These are phyloP conservation scores for Pseudogymnoascus sp. DNA, from an alignment of 2,329 filamentous ascomycete genomes.

Conservation along the genomic window DNA sequence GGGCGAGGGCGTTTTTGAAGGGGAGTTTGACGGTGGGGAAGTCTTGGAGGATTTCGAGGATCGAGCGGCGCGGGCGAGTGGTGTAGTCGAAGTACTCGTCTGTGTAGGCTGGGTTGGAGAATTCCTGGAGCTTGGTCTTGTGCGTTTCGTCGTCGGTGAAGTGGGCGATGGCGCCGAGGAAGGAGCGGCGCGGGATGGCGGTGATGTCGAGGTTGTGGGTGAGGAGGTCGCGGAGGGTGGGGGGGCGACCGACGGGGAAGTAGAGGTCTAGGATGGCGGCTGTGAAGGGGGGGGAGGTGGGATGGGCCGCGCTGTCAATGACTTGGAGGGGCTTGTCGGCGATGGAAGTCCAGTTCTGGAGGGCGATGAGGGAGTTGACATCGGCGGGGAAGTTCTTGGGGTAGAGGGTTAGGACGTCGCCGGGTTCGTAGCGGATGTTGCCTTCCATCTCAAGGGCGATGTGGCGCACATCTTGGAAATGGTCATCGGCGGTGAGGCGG, in stretches of 20 bases:
- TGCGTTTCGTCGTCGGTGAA: constrained; percentile 68
- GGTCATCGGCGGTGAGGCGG: constrained; percentile 63
- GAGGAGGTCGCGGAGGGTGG: constrained; percentile 63
- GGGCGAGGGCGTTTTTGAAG: constrained; percentile 58
- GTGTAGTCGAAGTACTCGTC: constrained; percentile 97
- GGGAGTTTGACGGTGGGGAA: constrained; percentile 80
- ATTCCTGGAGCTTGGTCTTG: constrained; percentile 73
- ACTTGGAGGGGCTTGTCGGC: constrained; percentile 64
- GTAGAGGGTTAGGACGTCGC: constrained; percentile 72
- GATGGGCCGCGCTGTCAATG: constrained; percentile 23
- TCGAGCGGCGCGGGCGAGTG: constrained; percentile 78
- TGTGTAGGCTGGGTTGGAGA: constrained; percentile 67
- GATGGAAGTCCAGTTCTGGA: constrained; percentile 69
- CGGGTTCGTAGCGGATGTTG: constrained; percentile 48
- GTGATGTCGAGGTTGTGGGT: constrained; percentile 82
- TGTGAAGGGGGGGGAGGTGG: constrained; percentile 27
- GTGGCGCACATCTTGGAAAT: constrained; percentile 92
- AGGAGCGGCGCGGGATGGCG: constrained; percentile 77
- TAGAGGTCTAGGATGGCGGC: constrained; percentile 28
- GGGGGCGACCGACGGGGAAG: constrained; percentile 30
- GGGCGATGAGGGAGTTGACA: constrained; percentile 66
- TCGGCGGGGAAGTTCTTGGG: constrained; percentile 82
- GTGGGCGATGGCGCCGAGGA: constrained; percentile 71
- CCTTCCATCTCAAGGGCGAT: constrained; percentile 52
- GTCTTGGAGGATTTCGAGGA: constrained; percentile 85